Conservation (phyloP, 1,139 yeast species). For the Suhomyces bokatorum region DNA sequence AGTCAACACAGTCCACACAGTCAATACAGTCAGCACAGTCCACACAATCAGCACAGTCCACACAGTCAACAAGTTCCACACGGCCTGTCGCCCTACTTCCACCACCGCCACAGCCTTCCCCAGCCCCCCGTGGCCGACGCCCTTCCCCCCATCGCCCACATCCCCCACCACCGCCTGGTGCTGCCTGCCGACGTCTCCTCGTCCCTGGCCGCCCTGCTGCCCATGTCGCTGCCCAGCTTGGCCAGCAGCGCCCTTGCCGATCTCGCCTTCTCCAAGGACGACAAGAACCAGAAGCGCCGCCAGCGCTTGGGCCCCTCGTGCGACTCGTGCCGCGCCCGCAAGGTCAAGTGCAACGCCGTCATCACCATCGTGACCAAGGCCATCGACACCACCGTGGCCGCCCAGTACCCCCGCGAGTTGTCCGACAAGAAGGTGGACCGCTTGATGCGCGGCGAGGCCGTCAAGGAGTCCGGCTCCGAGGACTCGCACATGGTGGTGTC, state of each 20-base stretch:
- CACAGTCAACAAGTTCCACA: no score
- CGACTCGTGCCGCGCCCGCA: slow-evolving; percentile 68
- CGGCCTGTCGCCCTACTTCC: no score
- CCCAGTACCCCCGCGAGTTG: slow-evolving; percentile 4
- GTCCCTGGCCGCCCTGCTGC: slow-evolving; percentile 10
- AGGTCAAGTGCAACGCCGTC: slow-evolving; percentile 75
- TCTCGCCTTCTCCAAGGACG: slow-evolving; percentile 5
- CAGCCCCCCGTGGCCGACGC: not conserved
- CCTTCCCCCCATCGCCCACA: not conserved
- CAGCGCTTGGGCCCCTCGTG: slow-evolving; percentile 78
- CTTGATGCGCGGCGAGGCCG: slow-evolving; percentile 13
- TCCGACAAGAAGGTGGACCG: slow-evolving; percentile 6
- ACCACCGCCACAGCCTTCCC: not conserved
- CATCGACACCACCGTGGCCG: slow-evolving; percentile 5
- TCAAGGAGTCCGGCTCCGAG: slow-evolving; percentile 10
- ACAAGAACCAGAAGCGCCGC: slow-evolving; percentile 36
- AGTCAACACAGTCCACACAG: not conserved
- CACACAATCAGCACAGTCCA: no score
- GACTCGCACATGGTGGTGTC: slow-evolving; percentile 20
- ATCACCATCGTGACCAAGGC: slow-evolving; percentile 28
- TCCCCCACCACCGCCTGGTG: not conserved
- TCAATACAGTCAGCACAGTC: no score
- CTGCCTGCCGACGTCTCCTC: not conserved
- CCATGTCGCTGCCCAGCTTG: slow-evolving; percentile 14
- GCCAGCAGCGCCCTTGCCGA: not conserved